phyloP scores from a whole-genome alignment of 306 rosid genomes.

The Rosa rugosa region DNA sequence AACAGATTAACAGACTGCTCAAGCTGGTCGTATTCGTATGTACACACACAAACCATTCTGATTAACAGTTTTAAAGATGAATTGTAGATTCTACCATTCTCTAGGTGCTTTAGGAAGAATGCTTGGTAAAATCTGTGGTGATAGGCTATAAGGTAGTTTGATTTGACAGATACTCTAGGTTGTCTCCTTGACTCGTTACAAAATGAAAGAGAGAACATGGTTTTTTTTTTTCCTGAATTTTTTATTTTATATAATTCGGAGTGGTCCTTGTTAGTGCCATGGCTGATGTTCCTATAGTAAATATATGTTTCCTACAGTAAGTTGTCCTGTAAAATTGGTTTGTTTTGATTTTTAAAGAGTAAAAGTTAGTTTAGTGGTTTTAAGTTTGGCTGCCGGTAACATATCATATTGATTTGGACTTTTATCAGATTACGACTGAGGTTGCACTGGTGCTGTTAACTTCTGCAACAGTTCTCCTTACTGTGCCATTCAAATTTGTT shows the following conservation, averaged over 20 bases:
- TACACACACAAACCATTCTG: too few species aligned
- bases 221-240: not conserved
- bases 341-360: not conserved
- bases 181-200: not conserved
- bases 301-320: not conserved
- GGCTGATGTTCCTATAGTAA: not conserved
- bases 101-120: not conserved
- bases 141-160: not conserved
- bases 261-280: not conserved
- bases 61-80: not conserved
- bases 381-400: not conserved
- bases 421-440: conserved; percentile 78
- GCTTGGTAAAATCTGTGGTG: not conserved
- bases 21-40: too few species aligned
- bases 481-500: conserved; percentile 75
- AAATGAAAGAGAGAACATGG: not conserved
- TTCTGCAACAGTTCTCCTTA: conserved; percentile 60
- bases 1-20: too few species aligned
- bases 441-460: conserved; percentile 67
- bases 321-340: not conserved
- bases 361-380: not conserved
- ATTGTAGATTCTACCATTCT: not conserved
- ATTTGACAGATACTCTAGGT: not conserved
- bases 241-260: not conserved
- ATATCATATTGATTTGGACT: conserved; percentile 24